These are phyloP conservation scores for Oxyria digyna DNA, from an alignment of 148 eudicot species.

Conservation along the genomic window DNA sequence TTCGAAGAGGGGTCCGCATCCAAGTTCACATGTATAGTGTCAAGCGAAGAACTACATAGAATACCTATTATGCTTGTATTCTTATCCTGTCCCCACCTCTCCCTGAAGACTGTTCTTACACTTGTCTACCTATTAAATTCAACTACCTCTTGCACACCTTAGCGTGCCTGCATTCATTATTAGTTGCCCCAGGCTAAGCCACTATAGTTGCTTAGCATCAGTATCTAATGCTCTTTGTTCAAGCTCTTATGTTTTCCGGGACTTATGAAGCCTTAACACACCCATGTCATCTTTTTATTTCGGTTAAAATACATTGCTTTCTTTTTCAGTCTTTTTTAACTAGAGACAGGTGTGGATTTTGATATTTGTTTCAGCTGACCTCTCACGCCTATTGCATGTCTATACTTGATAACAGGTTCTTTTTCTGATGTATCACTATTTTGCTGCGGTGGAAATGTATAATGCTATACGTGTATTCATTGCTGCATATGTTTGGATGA, in stretches of 20 bases:
- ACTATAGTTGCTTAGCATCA: neutral
- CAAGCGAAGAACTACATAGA: neutral
- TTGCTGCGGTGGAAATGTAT: conserved; percentile 92
- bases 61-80: neutral
- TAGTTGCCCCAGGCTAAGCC: neutral
- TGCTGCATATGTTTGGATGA: conserved; percentile 99
- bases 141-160: neutral
- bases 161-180: neutral
- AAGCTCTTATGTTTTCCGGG: neutral
- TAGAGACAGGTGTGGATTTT: neutral
- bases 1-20: neutral
- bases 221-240: neutral
- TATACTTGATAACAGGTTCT: conserved; percentile 48
- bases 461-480: conserved; percentile 92
- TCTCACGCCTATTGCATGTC: conserved; percentile 9
- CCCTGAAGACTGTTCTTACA: no score
- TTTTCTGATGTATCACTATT: conserved; percentile 85
- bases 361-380: conserved; percentile 5
- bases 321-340: neutral
- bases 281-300: neutral
- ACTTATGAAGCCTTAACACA: neutral
- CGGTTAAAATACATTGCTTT: neutral
- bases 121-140: neutral
- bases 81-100: neutral
- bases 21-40: neutral